Percentiles rank a stretch among this genome's conserved stretches.
Evolutionary conservation across 2,329 filamentous ascomycete genomes (phyloP).

Genomic region (Boeremia lycopersici): DNA sequence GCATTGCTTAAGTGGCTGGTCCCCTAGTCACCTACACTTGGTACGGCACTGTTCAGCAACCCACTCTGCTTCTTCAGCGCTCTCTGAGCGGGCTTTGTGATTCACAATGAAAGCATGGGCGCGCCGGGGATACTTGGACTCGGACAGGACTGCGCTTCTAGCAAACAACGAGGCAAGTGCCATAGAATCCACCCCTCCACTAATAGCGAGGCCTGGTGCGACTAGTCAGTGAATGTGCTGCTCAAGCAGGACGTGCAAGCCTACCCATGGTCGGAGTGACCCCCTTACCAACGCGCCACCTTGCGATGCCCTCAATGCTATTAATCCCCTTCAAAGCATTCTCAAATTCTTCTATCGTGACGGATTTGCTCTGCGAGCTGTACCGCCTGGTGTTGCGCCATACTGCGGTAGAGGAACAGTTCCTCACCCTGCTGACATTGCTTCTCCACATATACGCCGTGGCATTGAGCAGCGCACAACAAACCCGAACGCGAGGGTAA

Average conservation of each 20-base stretch:
- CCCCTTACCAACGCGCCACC: too few relatives aligned
- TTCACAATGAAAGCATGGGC: conserved; percentile 66
- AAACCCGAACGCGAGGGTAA: background rate
- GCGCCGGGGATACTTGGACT: conserved; percentile 18
- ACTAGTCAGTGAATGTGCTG: conserved; percentile 7
- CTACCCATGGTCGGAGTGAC: conserved; percentile 20
- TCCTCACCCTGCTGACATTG: conserved; percentile 42
- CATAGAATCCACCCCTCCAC: conserved; percentile 98
- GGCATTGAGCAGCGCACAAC: conserved; percentile 20
- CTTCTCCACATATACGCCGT: conserved; percentile 43
- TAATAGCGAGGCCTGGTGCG: conserved; percentile 70
- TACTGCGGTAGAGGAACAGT: conserved; percentile 30
- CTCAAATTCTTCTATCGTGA: conserved; percentile 37
- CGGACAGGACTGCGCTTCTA: background rate
- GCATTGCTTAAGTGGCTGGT: background rate
- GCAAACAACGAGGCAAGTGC: conserved; percentile 78
- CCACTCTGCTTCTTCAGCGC: conserved; percentile 59
- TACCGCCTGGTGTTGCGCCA: conserved; percentile 25
- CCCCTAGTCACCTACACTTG: conserved; percentile 47
- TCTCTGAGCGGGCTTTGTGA: conserved; percentile 62
- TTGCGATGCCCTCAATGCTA: background rate
- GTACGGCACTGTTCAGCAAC: conserved; percentile 55
- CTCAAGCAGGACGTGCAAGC: background rate
- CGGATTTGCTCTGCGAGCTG: conserved; percentile 29
- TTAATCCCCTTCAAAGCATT: conserved; percentile 14